Base-by-base conservation (phyloP, 495 filamentous ascomycete genomes). In the Haplographium delicatum region DNA sequence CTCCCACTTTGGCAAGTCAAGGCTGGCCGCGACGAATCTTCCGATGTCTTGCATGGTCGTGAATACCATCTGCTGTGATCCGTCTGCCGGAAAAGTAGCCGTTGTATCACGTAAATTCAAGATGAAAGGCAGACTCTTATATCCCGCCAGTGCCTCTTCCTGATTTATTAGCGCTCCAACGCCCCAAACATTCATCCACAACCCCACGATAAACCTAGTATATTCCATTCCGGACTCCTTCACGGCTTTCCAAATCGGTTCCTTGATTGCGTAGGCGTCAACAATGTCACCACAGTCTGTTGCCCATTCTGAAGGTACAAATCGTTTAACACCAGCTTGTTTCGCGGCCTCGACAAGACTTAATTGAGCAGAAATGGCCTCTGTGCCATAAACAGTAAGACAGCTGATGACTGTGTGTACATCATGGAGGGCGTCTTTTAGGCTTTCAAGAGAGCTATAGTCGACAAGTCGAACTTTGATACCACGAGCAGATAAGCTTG, bases 391-490 rank as follows among this genome's bases (percentile, higher is more conserved):
- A 4, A 19, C 11, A 20, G 22, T 27, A 19, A 45, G 26, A 15
- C 43, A 45, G 43, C 43, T 45, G 43, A 45, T 45, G 22, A 45
- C 43, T 3, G 43, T 45, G 23, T 45, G 43, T 4, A 45, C 43
- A 3, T 25, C 43, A 4, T 27, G 4, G 26, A 45, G 43, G 20
- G 43, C 43, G 5, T 3, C 19, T 6, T 6, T 11, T 11, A 35
- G 33, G 18, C 11, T 35, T 3, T 35, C 4, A 16, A 3, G 4
- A 13, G 33, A 35, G 11, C 4, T 35, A 35, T 35, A 35, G 18
- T 35, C 33, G 4, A 35, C 33, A 3, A 35, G 3, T 11, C 33
- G 3, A 3, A 35, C 33, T 4, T 11, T n/a, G 3, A 35, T 11
- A 3, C 33, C 33, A 4, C 18, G 3, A n/a, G 13, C 11, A 11